Evolutionary conservation across 352 stramenopile genomes (phyloP).

Genomic region (Globisporangium radiosum): DNA sequence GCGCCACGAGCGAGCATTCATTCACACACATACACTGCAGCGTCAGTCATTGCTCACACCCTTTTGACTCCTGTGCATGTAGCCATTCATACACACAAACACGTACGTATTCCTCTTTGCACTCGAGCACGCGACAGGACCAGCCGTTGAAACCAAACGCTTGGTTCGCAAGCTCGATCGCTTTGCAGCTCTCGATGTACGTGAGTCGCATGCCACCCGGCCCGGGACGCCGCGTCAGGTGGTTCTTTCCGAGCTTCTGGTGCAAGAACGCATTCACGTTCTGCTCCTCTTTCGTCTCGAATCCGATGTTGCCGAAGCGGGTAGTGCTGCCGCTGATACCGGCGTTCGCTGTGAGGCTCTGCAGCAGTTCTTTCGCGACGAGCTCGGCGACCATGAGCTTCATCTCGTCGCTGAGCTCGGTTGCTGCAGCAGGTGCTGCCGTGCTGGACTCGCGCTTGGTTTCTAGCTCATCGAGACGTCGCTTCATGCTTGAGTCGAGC

Average conservation of each 20-base stretch:
- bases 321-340: not conserved
- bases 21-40: not conserved
- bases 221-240: conserved; percentile 54
- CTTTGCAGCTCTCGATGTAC: conserved; percentile 88
- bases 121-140: conserved; percentile 78
- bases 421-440: not conserved
- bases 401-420: conserved; percentile 20
- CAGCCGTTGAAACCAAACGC: conserved; percentile 88
- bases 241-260: conserved; percentile 79
- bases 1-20: not conserved
- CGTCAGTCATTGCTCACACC: too few relatives aligned
- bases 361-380: conserved; percentile 30
- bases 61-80: not conserved
- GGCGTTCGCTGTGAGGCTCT: not conserved
- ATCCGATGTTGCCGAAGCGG: conserved; percentile 61
- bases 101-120: conserved; percentile 81
- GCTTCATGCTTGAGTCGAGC: conserved; percentile 27
- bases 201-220: conserved; percentile 70
- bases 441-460: conserved; percentile 11
- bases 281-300: conserved; percentile 37
- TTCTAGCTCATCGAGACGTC: conserved; percentile 20
- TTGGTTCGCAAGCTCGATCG: conserved; percentile 83
- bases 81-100: not conserved
- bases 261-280: conserved; percentile 66
- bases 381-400: conserved; percentile 33